Base-by-base conservation (phyloP, 2,329 filamentous ascomycete species). In the Trichoderma sp. region DNA sequence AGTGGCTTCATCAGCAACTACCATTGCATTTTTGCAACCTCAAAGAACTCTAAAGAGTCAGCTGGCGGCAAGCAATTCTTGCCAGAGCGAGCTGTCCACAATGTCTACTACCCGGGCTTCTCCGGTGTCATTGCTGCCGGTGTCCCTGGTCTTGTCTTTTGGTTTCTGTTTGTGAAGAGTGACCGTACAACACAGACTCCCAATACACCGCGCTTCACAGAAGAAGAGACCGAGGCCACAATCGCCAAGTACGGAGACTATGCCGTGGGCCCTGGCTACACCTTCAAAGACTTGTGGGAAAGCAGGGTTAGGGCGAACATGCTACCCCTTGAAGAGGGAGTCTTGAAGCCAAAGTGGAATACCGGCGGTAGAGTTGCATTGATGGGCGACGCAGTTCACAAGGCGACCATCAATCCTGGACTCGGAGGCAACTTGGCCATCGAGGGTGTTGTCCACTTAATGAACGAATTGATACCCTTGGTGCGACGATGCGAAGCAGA, bases 21-120 rank as follows among this genome's bases (percentile, higher is more conserved):
- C 6, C 56, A 69, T 26, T 69, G 66, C 21, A 61, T 69, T 14
- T 69, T 69, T 26, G 66, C 36, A 47, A 69, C 66, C 6, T 69
- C 66, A n/a, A 69, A 51, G 15, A 69, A 69, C 43, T 57, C 66
- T 6, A 61, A 60, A 14, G 66, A 39, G 21, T 56, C 63, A 4
- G 57, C 66, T n/a, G 56, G 58, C n/a, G 66, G 66, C 28, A 61
- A 51, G n/a, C n/a, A n/a, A 11, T 69, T 69, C 15, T 18, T 69
- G 9, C 66, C 66, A 2, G 57, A 34, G 21, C 36, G 66, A 3
- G 36, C 34, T 2, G 66, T 61, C 11, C 66, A 61, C 21, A 69
- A 69, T 15, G 66, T 69, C n/a, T 69, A 69, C 18, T 69, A 69
- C 6, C 36, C 26, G 14, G 66, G 66, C n/a, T 69, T 69, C 39